phyloP scores from a whole-genome alignment of 371 early-diverging fungal genomes.

The Amoeboaphelidium protococcarum region DNA sequence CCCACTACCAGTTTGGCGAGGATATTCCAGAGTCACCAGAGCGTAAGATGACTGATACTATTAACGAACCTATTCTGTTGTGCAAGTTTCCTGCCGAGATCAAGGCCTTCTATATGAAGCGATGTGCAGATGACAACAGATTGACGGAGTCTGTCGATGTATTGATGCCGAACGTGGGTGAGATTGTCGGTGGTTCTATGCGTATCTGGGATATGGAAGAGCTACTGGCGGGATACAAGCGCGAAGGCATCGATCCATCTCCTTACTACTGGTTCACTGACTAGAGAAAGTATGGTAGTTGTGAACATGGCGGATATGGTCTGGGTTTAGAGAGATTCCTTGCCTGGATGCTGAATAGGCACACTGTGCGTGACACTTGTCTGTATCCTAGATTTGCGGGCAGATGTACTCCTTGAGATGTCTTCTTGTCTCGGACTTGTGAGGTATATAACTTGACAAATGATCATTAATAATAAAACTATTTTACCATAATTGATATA shows the following conservation, averaged over 20 bases:
- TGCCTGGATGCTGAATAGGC: conserved; percentile 83
- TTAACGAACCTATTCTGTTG: conserved; percentile 87
- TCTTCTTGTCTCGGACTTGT: no score
- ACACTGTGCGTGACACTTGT: conserved; percentile 11
- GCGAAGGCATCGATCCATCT: conserved; percentile 83
- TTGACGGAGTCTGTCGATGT: conserved; percentile 96
- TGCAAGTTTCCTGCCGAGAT: conserved; percentile 93
- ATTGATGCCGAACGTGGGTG: conserved; percentile 97
- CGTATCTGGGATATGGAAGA: conserved; percentile 74
- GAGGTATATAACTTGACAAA: no score
- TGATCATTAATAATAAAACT: no score
- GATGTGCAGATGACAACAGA: conserved; percentile 43
- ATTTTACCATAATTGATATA: no score
- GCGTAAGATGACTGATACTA: conserved; percentile 87
- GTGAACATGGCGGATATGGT: conserved; percentile 97
- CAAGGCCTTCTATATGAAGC: conserved; percentile 99
- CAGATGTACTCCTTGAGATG: conserved; percentile 4
- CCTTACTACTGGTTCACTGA: conserved; percentile 99
- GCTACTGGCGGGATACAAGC: conserved; percentile 75
- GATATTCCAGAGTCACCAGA: conserved; percentile 99
- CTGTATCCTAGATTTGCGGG: conserved; percentile 14
- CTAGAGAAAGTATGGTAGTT: conserved; percentile 94
- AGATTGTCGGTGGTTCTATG: conserved; percentile 99
- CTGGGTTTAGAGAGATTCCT: conserved; percentile 97
- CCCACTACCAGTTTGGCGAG: conserved; percentile 78